Evolutionary conservation across 768 basidiomycete species (phyloP).

Genomic region (Scleroderma bovista): DNA sequence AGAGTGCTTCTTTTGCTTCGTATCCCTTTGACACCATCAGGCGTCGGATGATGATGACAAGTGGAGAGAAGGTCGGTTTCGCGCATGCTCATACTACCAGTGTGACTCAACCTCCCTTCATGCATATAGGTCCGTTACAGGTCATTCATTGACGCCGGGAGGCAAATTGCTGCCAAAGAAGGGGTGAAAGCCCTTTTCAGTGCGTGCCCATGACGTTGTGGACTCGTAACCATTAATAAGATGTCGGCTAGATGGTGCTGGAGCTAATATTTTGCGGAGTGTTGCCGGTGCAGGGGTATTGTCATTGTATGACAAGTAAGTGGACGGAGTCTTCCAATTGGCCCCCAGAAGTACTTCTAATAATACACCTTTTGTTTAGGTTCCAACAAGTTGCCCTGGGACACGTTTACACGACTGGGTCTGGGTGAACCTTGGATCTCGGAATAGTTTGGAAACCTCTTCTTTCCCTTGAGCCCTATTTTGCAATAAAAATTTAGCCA

Average conservation of each 20-base stretch:
- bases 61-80: constrained; percentile 27
- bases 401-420: constrained; percentile 49
- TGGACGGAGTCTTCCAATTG: background rate
- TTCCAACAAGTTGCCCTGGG: constrained; percentile 53
- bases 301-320: constrained; percentile 56
- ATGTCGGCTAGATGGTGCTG: constrained; percentile 48
- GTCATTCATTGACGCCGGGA: constrained; percentile 34
- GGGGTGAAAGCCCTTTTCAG: constrained; percentile 34
- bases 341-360: background rate
- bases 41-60: constrained; percentile 46
- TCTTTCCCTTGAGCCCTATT: too few relatives aligned
- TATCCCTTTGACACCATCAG: constrained; percentile 43
- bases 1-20: constrained; percentile 35
- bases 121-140: constrained; percentile 32
- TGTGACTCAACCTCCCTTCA: background rate
- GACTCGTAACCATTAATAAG: constrained; percentile 4
- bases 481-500: too few relatives aligned
- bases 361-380: constrained; percentile 8
- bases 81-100: background rate
- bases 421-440: constrained; percentile 10
- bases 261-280: constrained; percentile 53
- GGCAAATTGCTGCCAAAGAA: constrained; percentile 37
- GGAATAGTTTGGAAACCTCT: too few relatives aligned
- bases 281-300: constrained; percentile 46
- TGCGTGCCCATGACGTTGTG: constrained; percentile 10